These are phyloP conservation scores for Podosphaera leucotricha DNA, from an alignment of 2,329 filamentous ascomycete genomes.

Conservation along the genomic window DNA sequence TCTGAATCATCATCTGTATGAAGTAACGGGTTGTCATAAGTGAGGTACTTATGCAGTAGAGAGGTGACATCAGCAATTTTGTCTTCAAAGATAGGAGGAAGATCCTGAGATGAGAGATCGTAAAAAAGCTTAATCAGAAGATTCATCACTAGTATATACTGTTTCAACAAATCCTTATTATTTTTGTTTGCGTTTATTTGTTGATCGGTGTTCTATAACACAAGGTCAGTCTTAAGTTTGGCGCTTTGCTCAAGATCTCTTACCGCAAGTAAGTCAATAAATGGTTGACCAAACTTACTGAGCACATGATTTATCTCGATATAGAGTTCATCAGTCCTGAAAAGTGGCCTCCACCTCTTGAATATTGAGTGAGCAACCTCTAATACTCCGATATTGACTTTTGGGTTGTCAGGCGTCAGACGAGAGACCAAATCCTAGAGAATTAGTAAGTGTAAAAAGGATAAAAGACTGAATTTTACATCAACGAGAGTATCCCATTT, in stretches of 20 bases:
- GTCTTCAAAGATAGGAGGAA: conserved; percentile 85
- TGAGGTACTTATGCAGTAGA: conserved; percentile 78
- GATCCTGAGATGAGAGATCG: conserved; percentile 91
- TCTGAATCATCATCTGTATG: conserved; percentile 77
- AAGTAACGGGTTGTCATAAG: conserved; percentile 64
- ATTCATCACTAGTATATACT: conserved; percentile 67
- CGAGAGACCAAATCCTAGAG: conserved; percentile 62
- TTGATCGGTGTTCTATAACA: conserved; percentile 35
- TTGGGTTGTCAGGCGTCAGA: conserved; percentile 57
- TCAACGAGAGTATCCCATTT: conserved; percentile 89
- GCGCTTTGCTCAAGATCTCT: conserved; percentile 9
- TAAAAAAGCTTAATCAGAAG: conserved; percentile 80
- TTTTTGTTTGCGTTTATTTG: conserved; percentile 51
- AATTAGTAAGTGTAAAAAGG: conserved; percentile 3
- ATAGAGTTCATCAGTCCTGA: conserved; percentile 78
- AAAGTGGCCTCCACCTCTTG: conserved; percentile 81
- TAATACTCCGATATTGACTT: conserved; percentile 78
- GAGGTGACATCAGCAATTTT: conserved; percentile 54
- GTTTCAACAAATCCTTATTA: conserved; percentile 51
- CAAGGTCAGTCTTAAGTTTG: neutral
- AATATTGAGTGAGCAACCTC: conserved; percentile 98
- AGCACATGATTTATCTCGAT: conserved; percentile 94
- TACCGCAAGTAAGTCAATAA: conserved; percentile 57
- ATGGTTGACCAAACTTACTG: conserved; percentile 58
- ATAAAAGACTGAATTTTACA: conserved; percentile 21